Conservation (phyloP, 192 early-diverging fungal species). For the Rhizophlyctis rosea region DNA sequence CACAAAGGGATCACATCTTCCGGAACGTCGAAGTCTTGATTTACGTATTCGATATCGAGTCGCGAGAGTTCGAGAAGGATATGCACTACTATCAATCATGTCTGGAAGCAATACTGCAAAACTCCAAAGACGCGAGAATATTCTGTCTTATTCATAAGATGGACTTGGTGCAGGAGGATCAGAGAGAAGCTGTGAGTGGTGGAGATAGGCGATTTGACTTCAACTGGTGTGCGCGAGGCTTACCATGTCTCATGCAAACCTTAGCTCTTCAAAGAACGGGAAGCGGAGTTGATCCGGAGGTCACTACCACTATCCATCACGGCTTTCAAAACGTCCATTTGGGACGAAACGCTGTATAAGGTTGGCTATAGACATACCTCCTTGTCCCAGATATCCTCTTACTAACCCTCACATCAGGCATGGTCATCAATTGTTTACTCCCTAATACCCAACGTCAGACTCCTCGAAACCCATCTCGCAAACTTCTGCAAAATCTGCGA, state of each 20-base stretch:
- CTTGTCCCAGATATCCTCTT: neutral
- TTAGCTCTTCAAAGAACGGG: slow-evolving; percentile 65
- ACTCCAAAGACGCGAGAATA: slow-evolving; percentile 86
- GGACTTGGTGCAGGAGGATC: slow-evolving; percentile 82
- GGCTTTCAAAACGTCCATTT: slow-evolving; percentile 81
- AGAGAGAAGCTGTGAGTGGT: slow-evolving; percentile 59
- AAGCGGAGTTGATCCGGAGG: slow-evolving; percentile 60
- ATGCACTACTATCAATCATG: slow-evolving; percentile 87
- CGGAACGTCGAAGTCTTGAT: slow-evolving; percentile 98
- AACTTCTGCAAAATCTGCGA: slow-evolving; percentile 83
- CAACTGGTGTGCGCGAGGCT: slow-evolving; percentile 1
- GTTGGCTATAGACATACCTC: slow-evolving; percentile 36
- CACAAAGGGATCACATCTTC: slow-evolving; percentile 93
- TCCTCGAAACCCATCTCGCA: slow-evolving; percentile 73
- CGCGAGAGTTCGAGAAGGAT: slow-evolving; percentile 85
- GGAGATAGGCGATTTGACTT: neutral
- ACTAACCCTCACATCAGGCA: slow-evolving; percentile 53
- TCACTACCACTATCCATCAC: slow-evolving; percentile 68
- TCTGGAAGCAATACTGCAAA: slow-evolving; percentile 73
- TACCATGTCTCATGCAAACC: too few species aligned
- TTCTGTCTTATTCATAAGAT: slow-evolving; percentile 98
- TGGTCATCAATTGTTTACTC: slow-evolving; percentile 97
- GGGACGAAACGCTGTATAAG: slow-evolving; percentile 90
- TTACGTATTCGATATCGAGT: slow-evolving; percentile 97
- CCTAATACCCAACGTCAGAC: slow-evolving; percentile 88